Base-by-base conservation (phyloP, 768 basidiomycete genomes). In the Pulveroboletus sp. region DNA sequence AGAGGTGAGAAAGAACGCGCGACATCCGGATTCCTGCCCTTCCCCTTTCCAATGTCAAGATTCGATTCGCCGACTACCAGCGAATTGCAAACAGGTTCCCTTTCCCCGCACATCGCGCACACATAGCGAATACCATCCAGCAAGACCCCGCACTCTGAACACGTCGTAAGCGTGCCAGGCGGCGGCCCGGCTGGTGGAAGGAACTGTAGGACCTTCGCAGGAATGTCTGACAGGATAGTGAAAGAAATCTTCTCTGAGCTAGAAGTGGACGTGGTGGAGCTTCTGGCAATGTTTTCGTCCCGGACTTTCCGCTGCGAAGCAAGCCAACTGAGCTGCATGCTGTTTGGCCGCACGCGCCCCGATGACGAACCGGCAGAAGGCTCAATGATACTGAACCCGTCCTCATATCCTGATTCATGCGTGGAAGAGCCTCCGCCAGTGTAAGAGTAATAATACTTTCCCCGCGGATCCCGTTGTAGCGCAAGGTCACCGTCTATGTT, bases 71-170 rank as follows among this genome's bases (percentile, higher is more conserved):
- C 53, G 24, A 40, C 34, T 10, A 20, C 25, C 19, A 50, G 41
- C 52, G 46, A 49, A 52, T 42, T 52, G 52, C 50, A 36, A 5
- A 64, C 59, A 6, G 86, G 79, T 40, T 75, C 68, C 64, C 84
- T 90, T 67, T 90, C 87, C 9, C 91, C 92, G 58, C 94, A 95
- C 20, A 84, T 86, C 5, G 85, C 77, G 61, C 94, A 97, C 13
- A 94, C 85, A 65, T 97, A 97, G 39, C 90, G 84, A 64, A 95
- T 82, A n/a, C 81, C 77, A 43, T 91, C 86, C 17, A 97, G 72
- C 6, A 82, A 60, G 1, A 75, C 66, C 13, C 86, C 87, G 57
- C 94, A 97, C 39, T 81, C 80, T 1, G 91, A 93, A 66, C 94
- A 97, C 41, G 82, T 79, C 1, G 92, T 91, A 16, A 89, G 77